Conservation (phyloP, 768 basidiomycete genomes). For the Boletellus emodensis region DNA sequence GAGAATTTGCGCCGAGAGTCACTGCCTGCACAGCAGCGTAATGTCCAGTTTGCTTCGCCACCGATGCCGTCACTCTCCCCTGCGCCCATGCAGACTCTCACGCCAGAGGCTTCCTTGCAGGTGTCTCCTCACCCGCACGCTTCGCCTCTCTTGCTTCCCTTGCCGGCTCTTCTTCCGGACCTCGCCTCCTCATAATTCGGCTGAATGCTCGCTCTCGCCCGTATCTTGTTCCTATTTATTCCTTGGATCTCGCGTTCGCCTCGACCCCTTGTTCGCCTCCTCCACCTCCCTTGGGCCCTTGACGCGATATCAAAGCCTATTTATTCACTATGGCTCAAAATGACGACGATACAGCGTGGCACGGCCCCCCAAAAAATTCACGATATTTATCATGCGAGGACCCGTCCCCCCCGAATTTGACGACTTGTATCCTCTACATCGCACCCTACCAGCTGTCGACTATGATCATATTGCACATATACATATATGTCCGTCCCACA, state of each 20-base stretch:
- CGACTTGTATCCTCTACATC: conserved; percentile 30
- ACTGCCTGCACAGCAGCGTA: conserved; percentile 27
- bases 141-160: conserved; percentile 27
- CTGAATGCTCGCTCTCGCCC: neutral
- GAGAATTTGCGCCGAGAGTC: conserved; percentile 30
- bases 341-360: conserved; percentile 23
- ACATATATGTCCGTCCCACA: conserved; percentile 20
- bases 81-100: conserved; percentile 24
- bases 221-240: conserved; percentile 31
- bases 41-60: conserved; percentile 27
- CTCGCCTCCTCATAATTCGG: conserved; percentile 17
- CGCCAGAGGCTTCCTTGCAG: conserved; percentile 20
- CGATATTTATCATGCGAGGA: conserved; percentile 24
- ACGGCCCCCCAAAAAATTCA: conserved; percentile 13
- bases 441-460: conserved; percentile 22
- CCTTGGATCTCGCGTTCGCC: conserved; percentile 20
- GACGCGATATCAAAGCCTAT: conserved; percentile 26
- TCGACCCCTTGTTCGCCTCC: conserved; percentile 2
- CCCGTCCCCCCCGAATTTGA: conserved; percentile 3
- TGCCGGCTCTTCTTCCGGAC: conserved; percentile 20
- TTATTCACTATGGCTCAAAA: conserved; percentile 30
- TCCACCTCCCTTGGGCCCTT: conserved; percentile 11
- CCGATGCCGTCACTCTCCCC: conserved; percentile 29
- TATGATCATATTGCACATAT: conserved; percentile 30
- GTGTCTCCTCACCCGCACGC: conserved; percentile 25